Conservation (phyloP, 352 stramenopile species). For the Phytophthora hybrid region DNA sequence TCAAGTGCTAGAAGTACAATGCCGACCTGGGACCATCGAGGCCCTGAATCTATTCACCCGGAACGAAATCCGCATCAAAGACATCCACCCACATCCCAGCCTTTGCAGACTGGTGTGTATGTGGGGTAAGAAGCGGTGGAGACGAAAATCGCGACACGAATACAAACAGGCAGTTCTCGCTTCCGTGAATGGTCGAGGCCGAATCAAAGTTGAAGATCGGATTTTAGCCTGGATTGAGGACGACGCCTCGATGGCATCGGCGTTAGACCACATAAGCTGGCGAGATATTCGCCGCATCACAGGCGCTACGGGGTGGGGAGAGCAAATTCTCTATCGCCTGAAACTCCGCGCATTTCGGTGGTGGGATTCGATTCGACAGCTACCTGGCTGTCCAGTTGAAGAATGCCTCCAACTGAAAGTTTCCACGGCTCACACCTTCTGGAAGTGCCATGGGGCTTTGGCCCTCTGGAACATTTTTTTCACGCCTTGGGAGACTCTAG, state of each 20-base stretch:
- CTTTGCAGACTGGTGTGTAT: too few relatives aligned
- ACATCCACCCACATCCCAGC: not conserved
- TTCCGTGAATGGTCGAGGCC: too few relatives aligned
- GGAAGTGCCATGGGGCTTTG: too few relatives aligned
- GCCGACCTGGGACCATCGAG: too few relatives aligned
- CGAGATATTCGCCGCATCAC: not conserved
- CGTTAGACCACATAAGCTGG: not conserved
- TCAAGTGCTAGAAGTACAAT: too few relatives aligned
- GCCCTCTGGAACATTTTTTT: not conserved
- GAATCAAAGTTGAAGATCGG: too few relatives aligned
- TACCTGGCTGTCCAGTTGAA: not conserved
- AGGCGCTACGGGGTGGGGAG: not conserved
- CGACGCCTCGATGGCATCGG: not conserved
- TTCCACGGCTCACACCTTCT: not conserved
- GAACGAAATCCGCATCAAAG: not conserved
- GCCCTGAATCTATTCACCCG: too few relatives aligned
- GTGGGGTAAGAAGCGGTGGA: too few relatives aligned
- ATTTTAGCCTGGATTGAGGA: too few relatives aligned
- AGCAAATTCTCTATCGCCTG: not conserved
- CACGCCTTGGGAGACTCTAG: not conserved
- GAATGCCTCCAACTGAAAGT: not conserved
- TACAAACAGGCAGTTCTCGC: too few relatives aligned
- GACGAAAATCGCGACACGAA: too few relatives aligned
- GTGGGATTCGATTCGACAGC: not conserved
- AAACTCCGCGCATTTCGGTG: not conserved